phyloP scores from a whole-genome alignment of 1,139 yeast species.

The Magnusiomyces tetraspermus region DNA sequence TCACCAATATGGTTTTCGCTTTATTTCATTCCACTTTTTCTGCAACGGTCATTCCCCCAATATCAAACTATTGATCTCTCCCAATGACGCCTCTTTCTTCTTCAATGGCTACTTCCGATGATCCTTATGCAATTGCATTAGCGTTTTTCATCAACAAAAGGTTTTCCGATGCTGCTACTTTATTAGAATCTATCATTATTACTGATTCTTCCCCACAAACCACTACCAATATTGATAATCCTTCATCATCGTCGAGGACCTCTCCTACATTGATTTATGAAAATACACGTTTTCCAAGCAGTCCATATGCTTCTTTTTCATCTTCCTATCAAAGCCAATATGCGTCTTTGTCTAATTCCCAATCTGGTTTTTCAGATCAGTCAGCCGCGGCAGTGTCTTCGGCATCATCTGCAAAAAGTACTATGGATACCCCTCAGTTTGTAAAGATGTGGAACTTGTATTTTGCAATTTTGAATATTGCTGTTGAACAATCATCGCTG shows the following conservation, averaged over 20 bases:
- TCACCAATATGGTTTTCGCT: no score
- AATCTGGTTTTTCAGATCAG: not conserved
- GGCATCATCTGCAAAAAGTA: no score
- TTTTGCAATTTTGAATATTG: constrained; percentile 11
- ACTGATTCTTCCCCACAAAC: not conserved
- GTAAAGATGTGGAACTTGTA: constrained; percentile 13
- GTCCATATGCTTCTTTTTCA: not conserved
- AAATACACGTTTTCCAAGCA: not conserved
- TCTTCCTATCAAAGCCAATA: no score
- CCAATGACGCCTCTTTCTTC: no score
- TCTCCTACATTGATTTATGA: not conserved
- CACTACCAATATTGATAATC: not conserved
- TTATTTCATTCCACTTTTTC: no score
- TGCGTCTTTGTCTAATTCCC: not conserved
- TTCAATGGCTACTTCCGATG: not conserved
- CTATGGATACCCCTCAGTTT: not conserved
- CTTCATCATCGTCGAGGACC: not conserved
- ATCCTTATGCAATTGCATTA: constrained; percentile 10
- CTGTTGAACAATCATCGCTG: constrained; percentile 8
- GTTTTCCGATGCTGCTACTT: constrained; percentile 11
- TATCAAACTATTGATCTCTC: no score
- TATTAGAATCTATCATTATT: constrained; percentile 9
- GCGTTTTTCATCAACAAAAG: constrained; percentile 12
- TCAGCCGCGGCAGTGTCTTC: not conserved
- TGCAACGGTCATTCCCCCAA: no score